Evolutionary conservation across 2,329 filamentous ascomycete species (phyloP).

Genomic region (Penicillium brevicompactum): DNA sequence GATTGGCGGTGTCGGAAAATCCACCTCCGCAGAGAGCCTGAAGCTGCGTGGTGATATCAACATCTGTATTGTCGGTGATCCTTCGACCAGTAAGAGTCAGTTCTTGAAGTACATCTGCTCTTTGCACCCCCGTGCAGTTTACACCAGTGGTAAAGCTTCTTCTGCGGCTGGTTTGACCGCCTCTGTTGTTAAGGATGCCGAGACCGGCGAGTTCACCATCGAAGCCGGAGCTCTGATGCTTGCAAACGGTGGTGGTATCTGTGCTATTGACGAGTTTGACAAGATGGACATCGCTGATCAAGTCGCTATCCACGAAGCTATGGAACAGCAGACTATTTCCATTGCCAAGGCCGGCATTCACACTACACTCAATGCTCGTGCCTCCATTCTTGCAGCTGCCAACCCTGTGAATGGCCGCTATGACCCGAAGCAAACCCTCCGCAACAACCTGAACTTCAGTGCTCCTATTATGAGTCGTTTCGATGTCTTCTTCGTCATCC

Average conservation of each 20-base stretch:
- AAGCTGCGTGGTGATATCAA: slow-evolving; percentile 96
- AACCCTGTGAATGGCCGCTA: slow-evolving; percentile 94
- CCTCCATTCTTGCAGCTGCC: slow-evolving; percentile 91
- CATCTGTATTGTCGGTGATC: slow-evolving; percentile 96
- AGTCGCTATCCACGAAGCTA: slow-evolving; percentile 98
- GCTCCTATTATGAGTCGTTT: slow-evolving; percentile 99
- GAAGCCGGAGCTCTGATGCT: slow-evolving; percentile 98
- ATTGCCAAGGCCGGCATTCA: slow-evolving; percentile 99
- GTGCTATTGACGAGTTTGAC: slow-evolving; percentile 98
- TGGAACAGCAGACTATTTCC: slow-evolving; percentile 99
- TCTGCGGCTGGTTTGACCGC: slow-evolving; percentile 97
- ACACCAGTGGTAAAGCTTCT: slow-evolving; percentile 96
- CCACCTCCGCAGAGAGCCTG: slow-evolving; percentile 85
- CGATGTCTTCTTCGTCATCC: slow-evolving; percentile 95
- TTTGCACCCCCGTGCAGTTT: slow-evolving; percentile 93
- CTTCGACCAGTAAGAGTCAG: slow-evolving; percentile 95
- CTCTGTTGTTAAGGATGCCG: slow-evolving; percentile 95
- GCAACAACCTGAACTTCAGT: slow-evolving; percentile 97
- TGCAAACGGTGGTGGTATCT: slow-evolving; percentile 87
- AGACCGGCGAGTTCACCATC: slow-evolving; percentile 98
- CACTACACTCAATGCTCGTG: slow-evolving; percentile 92
- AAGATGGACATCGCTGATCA: slow-evolving; percentile 99
- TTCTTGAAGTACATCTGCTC: slow-evolving; percentile 98
- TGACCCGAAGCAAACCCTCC: slow-evolving; percentile 90
- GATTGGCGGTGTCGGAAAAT: slow-evolving; percentile 93